Evolutionary conservation across 805 yeast genomes (phyloP).

Genomic region (Schizosaccharomyces octosporus): DNA sequence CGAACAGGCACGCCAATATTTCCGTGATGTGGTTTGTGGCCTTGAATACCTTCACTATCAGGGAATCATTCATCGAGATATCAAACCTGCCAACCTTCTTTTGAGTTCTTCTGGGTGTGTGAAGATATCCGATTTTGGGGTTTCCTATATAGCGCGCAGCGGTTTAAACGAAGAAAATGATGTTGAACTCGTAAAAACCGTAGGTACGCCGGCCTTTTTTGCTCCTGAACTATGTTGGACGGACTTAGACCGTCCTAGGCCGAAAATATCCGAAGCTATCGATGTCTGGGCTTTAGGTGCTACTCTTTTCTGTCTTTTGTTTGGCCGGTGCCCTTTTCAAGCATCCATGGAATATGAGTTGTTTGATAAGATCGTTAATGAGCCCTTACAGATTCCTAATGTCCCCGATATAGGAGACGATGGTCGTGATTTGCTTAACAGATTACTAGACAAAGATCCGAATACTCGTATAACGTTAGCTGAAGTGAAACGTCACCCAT

Average conservation of each 20-base stretch:
- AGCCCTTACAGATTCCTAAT: slow-evolving; percentile 33
- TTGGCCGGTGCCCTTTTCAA: slow-evolving; percentile 73
- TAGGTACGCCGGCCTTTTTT: slow-evolving; percentile 91
- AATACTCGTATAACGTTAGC: slow-evolving; percentile 37
- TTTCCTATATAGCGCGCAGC: slow-evolving; percentile 36
- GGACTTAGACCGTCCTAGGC: slow-evolving; percentile 18
- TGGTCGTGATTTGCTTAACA: slow-evolving; percentile 30
- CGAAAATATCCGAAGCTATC: slow-evolving; percentile 51
- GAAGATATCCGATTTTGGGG: slow-evolving; percentile 92
- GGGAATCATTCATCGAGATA: slow-evolving; percentile 84
- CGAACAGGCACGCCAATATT: slow-evolving; percentile 40
- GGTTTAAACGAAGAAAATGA: slow-evolving; percentile 8
- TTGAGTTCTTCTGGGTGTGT: slow-evolving; percentile 46
- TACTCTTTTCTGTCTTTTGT: slow-evolving; percentile 63
- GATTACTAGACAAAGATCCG: slow-evolving; percentile 49
- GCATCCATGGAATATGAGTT: slow-evolving; percentile 70
- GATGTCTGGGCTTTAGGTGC: slow-evolving; percentile 98
- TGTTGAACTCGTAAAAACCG: slow-evolving; percentile 71
- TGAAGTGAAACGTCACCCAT: slow-evolving; percentile 57
- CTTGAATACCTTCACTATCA: slow-evolving; percentile 74
- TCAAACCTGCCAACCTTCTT: slow-evolving; percentile 78
- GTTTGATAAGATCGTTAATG: slow-evolving; percentile 54
- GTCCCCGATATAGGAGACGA: slow-evolving; percentile 9
- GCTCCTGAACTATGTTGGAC: slow-evolving; percentile 79
- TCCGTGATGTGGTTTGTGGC: slow-evolving; percentile 68